phyloP scores from a whole-genome alignment of 2,329 filamentous ascomycete species.

The Ilyonectria mors-panacis region DNA sequence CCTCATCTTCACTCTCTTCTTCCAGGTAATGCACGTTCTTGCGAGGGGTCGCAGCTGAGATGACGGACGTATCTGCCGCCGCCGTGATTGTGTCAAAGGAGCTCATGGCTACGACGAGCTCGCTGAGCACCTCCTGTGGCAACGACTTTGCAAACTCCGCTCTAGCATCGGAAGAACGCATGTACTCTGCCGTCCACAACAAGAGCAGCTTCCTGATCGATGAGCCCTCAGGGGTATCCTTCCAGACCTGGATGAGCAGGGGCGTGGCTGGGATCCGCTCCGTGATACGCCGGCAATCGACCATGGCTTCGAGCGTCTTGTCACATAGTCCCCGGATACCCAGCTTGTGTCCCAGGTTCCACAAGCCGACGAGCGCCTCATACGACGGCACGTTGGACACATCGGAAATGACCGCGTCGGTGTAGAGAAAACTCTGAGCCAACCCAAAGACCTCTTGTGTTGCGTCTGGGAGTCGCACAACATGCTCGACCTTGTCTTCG shows the following conservation, averaged over 20 bases:
- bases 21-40: slow-evolving; percentile 68
- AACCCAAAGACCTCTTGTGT: slow-evolving; percentile 68
- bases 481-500: slow-evolving; percentile 62
- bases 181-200: slow-evolving; percentile 75
- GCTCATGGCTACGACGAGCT: slow-evolving; percentile 75
- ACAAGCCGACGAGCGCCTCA: slow-evolving; percentile 68
- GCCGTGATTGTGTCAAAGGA: slow-evolving; percentile 58
- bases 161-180: slow-evolving; percentile 69
- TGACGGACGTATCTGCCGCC: slow-evolving; percentile 34
- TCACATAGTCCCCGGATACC: slow-evolving; percentile 70
- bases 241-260: slow-evolving; percentile 73
- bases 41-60: slow-evolving; percentile 46
- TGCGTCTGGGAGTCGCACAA: slow-evolving; percentile 65
- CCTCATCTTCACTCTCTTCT: slow-evolving; percentile 58
- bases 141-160: slow-evolving; percentile 73
- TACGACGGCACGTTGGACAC: slow-evolving; percentile 64
- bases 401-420: slow-evolving; percentile 62
- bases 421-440: slow-evolving; percentile 69
- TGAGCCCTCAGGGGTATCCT: slow-evolving; percentile 73
- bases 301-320: slow-evolving; percentile 70
- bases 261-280: slow-evolving; percentile 71
- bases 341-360: slow-evolving; percentile 69
- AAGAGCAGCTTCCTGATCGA: slow-evolving; percentile 71
- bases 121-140: slow-evolving; percentile 73
- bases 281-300: slow-evolving; percentile 67